Percentiles rank a stretch among this genome's conserved stretches.
Evolutionary conservation across 768 basidiomycete species (phyloP).

Genomic region (Tulasnella sp.): DNA sequence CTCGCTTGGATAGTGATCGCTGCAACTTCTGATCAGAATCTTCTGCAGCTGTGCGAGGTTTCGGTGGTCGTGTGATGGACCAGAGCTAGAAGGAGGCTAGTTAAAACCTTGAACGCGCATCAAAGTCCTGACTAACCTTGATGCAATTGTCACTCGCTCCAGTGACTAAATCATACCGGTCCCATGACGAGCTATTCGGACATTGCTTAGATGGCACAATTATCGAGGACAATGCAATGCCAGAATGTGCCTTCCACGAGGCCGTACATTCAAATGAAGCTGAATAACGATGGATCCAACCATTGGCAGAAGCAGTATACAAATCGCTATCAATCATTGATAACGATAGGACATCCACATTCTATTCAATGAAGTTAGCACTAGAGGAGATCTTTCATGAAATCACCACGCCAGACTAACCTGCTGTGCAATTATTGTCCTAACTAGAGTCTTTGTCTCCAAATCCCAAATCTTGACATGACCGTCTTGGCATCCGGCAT

Average conservation of each 20-base stretch:
- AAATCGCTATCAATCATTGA: conserved; percentile 48
- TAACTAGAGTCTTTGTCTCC: conserved; percentile 74
- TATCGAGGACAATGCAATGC: conserved; percentile 70
- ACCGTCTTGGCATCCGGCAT: conserved; percentile 89
- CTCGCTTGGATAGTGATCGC: background rate
- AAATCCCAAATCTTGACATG: conserved; percentile 84
- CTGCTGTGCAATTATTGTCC: conserved; percentile 79
- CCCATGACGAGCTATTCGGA: background rate
- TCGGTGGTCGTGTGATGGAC: background rate
- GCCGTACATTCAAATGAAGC: conserved; percentile 73
- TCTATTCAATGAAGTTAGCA: conserved; percentile 28
- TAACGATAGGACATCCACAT: conserved; percentile 70
- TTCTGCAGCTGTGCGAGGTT: background rate
- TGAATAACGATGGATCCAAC: conserved; percentile 69
- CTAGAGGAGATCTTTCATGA: conserved; percentile 10
- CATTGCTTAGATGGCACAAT: conserved; percentile 25
- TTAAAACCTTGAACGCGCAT: background rate
- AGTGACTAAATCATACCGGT: conserved; percentile 43
- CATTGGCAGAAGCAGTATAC: conserved; percentile 40
- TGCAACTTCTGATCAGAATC: background rate
- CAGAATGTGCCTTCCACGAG: conserved; percentile 68
- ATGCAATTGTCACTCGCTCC: conserved; percentile 79
- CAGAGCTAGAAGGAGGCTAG: background rate
- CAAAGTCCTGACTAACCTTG: conserved; percentile 38
- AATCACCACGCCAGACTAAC: conserved; percentile 27